A percentile compares a stretch with the other conserved stretches of the same genome.
Evolutionary conservation across 1,139 yeast species (phyloP).

Genomic region (Chernovozyma sophiae-reginae): DNA sequence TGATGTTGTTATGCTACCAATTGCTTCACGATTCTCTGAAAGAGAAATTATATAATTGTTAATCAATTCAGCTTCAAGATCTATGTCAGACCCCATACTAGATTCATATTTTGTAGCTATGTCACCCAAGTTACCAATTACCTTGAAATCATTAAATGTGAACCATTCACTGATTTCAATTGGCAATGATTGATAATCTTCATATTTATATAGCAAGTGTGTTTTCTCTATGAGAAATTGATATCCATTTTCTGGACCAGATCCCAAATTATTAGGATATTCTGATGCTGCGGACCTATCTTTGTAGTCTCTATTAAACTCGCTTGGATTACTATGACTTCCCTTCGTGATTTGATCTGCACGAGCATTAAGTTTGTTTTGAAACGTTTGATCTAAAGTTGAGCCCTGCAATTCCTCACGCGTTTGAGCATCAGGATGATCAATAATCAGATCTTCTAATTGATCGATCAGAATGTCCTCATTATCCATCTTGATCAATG

Average conservation of each 20-base stretch:
- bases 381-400: slow-evolving; percentile 42
- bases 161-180: slow-evolving; percentile 67
- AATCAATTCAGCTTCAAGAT: background rate
- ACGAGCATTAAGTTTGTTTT: slow-evolving; percentile 40
- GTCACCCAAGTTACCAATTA: slow-evolving; percentile 18
- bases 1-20: background rate
- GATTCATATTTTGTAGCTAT: slow-evolving; percentile 1
- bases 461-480: slow-evolving; percentile 33
- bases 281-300: background rate
- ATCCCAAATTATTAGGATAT: background rate
- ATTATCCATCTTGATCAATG: background rate
- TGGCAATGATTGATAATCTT: slow-evolving; percentile 36
- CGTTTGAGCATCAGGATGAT: slow-evolving; percentile 42
- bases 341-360: slow-evolving; percentile 35
- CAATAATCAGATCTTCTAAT: slow-evolving; percentile 45
- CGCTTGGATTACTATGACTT: background rate
- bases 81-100: background rate
- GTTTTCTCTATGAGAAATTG: slow-evolving; percentile 33
- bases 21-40: background rate
- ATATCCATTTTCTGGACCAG: slow-evolving; percentile 7
- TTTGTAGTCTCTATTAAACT: background rate
- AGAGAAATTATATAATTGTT: background rate
- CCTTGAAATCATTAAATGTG: slow-evolving; percentile 42
- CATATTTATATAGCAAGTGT: slow-evolving; percentile 43
- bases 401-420: slow-evolving; percentile 26